phyloP scores from a whole-genome alignment of 2,329 filamentous ascomycete genomes.

The Fusarium scirpi region DNA sequence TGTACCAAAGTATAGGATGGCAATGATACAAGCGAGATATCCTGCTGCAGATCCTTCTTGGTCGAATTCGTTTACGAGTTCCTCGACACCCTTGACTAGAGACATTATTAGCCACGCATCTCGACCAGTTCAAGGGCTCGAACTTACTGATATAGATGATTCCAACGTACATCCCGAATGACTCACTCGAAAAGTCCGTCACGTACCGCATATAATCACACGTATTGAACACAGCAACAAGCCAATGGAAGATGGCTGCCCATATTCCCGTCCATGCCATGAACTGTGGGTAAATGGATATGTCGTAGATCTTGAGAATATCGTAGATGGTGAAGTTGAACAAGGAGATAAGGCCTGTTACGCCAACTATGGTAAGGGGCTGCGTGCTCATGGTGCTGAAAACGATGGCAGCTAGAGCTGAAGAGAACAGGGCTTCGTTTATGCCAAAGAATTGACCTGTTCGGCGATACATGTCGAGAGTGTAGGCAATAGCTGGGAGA shows the following conservation, averaged over 20 bases:
- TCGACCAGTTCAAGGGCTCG: rapidly evolving
- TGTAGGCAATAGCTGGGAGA: constrained; percentile 7
- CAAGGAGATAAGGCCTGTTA: constrained; percentile 2
- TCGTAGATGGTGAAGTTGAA: constrained; percentile 14
- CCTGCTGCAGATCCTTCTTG: neutral
- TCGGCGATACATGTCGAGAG: constrained; percentile 8
- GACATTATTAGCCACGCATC: neutral
- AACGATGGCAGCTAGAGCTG: neutral
- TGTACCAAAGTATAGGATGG: constrained; percentile 3
- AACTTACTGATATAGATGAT: constrained; percentile 9
- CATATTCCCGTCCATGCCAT: constrained; percentile 10
- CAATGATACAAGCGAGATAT: constrained; percentile 2
- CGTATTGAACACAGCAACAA: constrained; percentile 1
- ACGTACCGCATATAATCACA: constrained; percentile 13
- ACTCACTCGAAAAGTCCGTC: constrained; percentile 7
- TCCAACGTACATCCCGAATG: neutral
- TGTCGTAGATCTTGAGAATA: neutral
- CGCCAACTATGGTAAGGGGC: constrained; percentile 5
- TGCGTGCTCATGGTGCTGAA: constrained; percentile 1
- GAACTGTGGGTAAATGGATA: constrained; percentile 4
- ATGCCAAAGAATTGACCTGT: constrained; percentile 8
- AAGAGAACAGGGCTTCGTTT: neutral
- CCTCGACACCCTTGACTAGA: neutral
- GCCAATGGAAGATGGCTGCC: constrained; percentile 6
- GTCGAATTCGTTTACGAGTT: constrained; percentile 3